Base-by-base conservation (phyloP, 768 basidiomycete genomes). In the Tricholoma sp. region DNA sequence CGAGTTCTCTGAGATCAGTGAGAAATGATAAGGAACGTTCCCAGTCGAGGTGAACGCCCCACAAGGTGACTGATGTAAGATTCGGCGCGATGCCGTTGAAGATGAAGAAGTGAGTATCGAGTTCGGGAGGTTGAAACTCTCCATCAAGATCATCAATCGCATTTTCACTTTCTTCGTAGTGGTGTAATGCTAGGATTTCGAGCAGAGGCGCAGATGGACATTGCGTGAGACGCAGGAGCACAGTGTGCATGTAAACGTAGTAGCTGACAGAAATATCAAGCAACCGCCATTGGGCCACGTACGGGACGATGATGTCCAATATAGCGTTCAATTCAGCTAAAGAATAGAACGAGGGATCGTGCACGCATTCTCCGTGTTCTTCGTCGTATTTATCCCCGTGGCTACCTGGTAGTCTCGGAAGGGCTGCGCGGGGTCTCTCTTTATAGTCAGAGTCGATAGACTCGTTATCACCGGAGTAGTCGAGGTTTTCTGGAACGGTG, bases 21-120 rank as follows among this genome's bases (percentile, higher is more conserved):
- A 86, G 72, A 61, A 82, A 75, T 8, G 68, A 57, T 19, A 75
- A 65, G 14, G 76, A 72, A 32, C 74, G 71, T 29, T 77, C 72
- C 89, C 89, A 91, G 56, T 84, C 78, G 32, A 90, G 67, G 59
- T 88, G 88, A 4, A 89, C 83, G 37, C 86, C 88, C 83, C 84
- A 88, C 24, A 91, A 72, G 9, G 73, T 71, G 32, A 82, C 68
- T 4, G 70, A 63, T 18, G 66, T 70, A 12, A 91, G 71, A 7
- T 72, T 76, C 1, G 89, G 89, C 16, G 76, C 76, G 22, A 79
- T 76, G 2, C 80, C 76, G 54, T 81, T 74, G 63, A 89, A 84
- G 16, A 81, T 74, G 10, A 76, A 70, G 60, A 78, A 77, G 19
- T 70, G 70, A 9, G 70, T 72, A 45, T 67, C 69, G 47, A 81